Evolutionary conservation across 805 yeast species (phyloP), one percentile per base, ranked within the genome.

Genomic region (Debaryomyces castellii): DNA sequence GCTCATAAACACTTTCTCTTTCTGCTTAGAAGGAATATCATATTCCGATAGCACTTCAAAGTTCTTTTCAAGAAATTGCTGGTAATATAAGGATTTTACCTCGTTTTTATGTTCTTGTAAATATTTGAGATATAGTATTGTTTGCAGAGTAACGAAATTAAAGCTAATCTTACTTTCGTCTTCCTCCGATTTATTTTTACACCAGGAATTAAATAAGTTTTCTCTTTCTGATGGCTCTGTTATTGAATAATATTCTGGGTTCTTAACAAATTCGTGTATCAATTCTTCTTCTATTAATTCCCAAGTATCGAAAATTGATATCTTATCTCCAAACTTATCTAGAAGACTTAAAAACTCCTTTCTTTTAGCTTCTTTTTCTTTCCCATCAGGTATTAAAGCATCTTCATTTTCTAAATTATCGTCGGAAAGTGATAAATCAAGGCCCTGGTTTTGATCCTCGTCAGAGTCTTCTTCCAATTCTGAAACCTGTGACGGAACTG

Each of bases 221-320:
- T 62, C 67, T 39, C 66, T 50, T 21, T 46, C 43, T 5, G 49
- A 43, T 4, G 48, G 42, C 14, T 51, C 52, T 5, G 49, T 44
- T 3, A 69, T 47, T 2, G 58, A 51, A 45, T 58, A 71, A 49
- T 47, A 70, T 16, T 56, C 65, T 0, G 74, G 66, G 39, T 47
- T 40, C 27, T 53, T 53, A 10, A 56, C 57, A 12, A 71, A 54
- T 17, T 65, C 62, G 1, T 51, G 40, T 5, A 68, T 51, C 9
- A 67, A 49, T 17, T 66, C 69, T 40, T 69, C 76, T 47, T 69
- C 72, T 0, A 70, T 59, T 21, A 72, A 41, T 41, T 55, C 58
- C 73, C 76, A 72, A 3, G 73, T 64, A 35, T 69, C 69, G 51
- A 58, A 69, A 17, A 57, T 33, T 5, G 71, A 64, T 16, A 71